phyloP scores from a whole-genome alignment of 2,329 filamentous ascomycete species.

The Aspergillus japonicus region DNA sequence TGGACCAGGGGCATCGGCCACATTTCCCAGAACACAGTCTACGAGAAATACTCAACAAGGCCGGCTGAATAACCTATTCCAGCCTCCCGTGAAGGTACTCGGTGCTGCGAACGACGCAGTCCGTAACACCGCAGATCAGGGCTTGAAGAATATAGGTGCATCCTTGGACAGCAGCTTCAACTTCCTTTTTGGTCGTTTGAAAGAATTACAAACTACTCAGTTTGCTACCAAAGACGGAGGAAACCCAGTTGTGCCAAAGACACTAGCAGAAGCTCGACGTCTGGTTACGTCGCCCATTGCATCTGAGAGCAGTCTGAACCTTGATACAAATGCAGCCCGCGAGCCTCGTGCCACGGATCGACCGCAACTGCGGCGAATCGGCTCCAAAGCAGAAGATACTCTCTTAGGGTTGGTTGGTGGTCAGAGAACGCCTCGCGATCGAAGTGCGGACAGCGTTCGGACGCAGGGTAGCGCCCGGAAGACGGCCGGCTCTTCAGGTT shows the following conservation, averaged over 20 bases:
- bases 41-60: slow-evolving; percentile 60
- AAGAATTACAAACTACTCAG: slow-evolving; percentile 60
- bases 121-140: slow-evolving; percentile 83
- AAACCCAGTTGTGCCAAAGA: slow-evolving; percentile 68
- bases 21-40: slow-evolving; percentile 32
- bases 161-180: slow-evolving; percentile 91
- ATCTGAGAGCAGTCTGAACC: slow-evolving; percentile 48
- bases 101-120: slow-evolving; percentile 81
- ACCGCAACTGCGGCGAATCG: slow-evolving; percentile 34
- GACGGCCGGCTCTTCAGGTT: slow-evolving; percentile 27
- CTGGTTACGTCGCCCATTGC: slow-evolving; percentile 63
- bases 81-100: slow-evolving; percentile 77
- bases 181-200: slow-evolving; percentile 84
- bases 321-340: slow-evolving; percentile 55
- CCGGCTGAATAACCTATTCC: slow-evolving; percentile 80
- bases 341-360: slow-evolving; percentile 37
- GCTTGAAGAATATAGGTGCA: slow-evolving; percentile 86
- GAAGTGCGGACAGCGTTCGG: slow-evolving; percentile 68
- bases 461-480: slow-evolving; percentile 43
- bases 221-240: slow-evolving; percentile 40
- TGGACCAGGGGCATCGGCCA: slow-evolving; percentile 32
- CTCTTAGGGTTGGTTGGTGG: slow-evolving; percentile 71
- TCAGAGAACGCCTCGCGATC: slow-evolving; percentile 63
- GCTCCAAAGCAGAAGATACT: slow-evolving; percentile 58
- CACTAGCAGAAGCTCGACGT: slow-evolving; percentile 86